These are phyloP conservation scores for Cornus suecica DNA, from an alignment of 148 eudicot genomes.

Conservation along the genomic window DNA sequence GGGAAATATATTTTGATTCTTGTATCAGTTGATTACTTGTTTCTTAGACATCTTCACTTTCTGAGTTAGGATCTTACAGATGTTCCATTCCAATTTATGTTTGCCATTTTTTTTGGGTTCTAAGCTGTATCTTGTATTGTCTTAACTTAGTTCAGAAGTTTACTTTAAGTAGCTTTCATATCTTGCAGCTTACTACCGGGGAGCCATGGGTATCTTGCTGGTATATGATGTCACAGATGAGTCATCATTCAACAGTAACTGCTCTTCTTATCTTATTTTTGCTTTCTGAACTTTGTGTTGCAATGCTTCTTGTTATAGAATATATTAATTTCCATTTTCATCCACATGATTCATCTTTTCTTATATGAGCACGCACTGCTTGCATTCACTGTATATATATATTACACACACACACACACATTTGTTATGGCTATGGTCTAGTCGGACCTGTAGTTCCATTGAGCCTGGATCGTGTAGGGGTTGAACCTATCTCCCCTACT, in stretches of 20 bases:
- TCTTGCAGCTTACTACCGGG: slow-evolving; percentile 45
- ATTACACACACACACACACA: too few species aligned
- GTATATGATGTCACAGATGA: slow-evolving; percentile 47
- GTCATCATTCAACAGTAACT: slow-evolving; percentile 45
- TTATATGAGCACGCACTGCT: background rate
- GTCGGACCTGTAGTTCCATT: background rate
- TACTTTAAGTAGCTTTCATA: background rate
- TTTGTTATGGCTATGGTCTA: background rate
- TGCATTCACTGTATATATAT: background rate
- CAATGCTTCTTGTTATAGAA: background rate
- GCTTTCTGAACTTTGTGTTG: background rate
- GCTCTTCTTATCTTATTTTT: slow-evolving; percentile 1
- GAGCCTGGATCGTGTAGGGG: background rate
- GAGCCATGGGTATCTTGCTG: slow-evolving; percentile 49
- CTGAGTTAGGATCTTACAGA: too few species aligned
- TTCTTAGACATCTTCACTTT: too few species aligned
- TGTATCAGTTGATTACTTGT: background rate
- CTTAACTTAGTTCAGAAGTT: background rate
- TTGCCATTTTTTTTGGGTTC: background rate
- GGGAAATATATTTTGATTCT: background rate
- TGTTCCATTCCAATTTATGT: background rate
- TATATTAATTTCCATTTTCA: background rate
- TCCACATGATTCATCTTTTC: background rate
- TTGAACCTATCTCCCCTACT: background rate
- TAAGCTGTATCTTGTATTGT: background rate